Evolutionary conservation across 805 yeast species (phyloP), one percentile per base, ranked within the genome.

Genomic region (Torulaspora gathmanii): DNA sequence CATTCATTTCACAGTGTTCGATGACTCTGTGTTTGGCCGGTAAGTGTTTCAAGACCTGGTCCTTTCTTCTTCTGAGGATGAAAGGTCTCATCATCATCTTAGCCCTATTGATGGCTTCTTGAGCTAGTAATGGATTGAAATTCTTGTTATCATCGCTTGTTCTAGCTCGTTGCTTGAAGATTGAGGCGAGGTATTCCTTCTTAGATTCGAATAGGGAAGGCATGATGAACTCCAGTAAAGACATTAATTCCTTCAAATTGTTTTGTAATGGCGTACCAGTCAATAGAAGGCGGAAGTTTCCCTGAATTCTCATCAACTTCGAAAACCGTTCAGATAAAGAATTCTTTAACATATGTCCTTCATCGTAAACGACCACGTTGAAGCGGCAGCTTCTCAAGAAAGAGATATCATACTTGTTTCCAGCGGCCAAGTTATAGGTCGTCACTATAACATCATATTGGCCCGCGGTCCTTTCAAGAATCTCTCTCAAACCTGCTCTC

Each of bases 11-110:
- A 64, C 97, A 89, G 51, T 72, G 73, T 41, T 77, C 79, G 29
- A 85, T 75, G 36, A 68, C 69, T 47, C 83, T 87, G 44, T 71
- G 68, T 61, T 93, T 93, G 25, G 75, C 73, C 1, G 99, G 99
- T 47, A 93, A 71, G 61, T 93, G 91, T 60, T 86, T 79, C 65
- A 93, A 74, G 6, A 93, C 99, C 66, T 91, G 97, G 45, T 79
- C 86, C 69, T 93, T 93, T 61, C 83, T 83, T 63, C 99, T 80
- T 66, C 99, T 77, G 57, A 93, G 70, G 7, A 93, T 91, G 69
- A 93, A 93, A 3, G 99, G 99, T 2, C 95, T 85, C 98, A 93
- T 91, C 97, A 93, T 91, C 4, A 93, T 84, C 63, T 87, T 88
- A 3, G 99, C 99, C 60, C 89, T 86, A 27, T 81, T 75, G 50